phyloP scores from a whole-genome alignment of 345 rosid species.

The Salix brachista region DNA sequence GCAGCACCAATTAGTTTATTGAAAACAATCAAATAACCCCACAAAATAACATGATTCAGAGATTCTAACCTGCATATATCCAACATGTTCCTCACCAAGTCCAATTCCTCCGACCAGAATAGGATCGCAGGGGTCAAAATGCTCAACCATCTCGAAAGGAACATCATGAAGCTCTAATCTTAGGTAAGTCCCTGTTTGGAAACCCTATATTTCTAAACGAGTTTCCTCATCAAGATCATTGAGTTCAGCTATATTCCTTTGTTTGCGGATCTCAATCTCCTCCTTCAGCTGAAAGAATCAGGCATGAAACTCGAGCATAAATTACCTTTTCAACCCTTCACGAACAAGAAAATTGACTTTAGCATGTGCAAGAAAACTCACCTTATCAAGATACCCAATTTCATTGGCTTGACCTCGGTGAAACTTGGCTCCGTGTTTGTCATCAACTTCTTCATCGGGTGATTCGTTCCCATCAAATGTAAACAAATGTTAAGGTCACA shows the following conservation, averaged over 20 bases:
- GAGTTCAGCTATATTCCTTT: conserved; percentile 72
- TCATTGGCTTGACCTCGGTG: conserved; percentile 48
- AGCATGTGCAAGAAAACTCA: conserved; percentile 19
- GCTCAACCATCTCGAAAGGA: conserved; percentile 89
- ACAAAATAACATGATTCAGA: background rate
- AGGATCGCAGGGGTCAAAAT: conserved; percentile 88
- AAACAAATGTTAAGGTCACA: conserved; percentile 52
- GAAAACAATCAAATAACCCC: background rate
- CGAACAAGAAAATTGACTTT: background rate
- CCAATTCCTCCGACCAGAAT: conserved; percentile 84
- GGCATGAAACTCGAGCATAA: conserved; percentile 23
- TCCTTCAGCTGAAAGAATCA: conserved; percentile 65
- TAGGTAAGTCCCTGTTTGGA: conserved; percentile 70
- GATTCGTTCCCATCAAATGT: conserved; percentile 60
- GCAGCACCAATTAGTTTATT: background rate
- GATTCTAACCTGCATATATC: conserved; percentile 87
- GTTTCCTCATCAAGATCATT: conserved; percentile 73
- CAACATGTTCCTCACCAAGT: conserved; percentile 79
- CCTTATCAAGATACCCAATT: conserved; percentile 71
- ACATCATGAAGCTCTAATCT: conserved; percentile 87
- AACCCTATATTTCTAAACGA: conserved; percentile 81
- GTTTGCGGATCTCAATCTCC: conserved; percentile 73
- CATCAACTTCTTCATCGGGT: conserved; percentile 57
- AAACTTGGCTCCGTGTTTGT: conserved; percentile 34
- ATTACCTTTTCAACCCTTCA: conserved; percentile 12